These are phyloP conservation scores for Mortierella sp. DNA, from an alignment of 371 early-diverging fungal genomes.

Conservation along the genomic window DNA sequence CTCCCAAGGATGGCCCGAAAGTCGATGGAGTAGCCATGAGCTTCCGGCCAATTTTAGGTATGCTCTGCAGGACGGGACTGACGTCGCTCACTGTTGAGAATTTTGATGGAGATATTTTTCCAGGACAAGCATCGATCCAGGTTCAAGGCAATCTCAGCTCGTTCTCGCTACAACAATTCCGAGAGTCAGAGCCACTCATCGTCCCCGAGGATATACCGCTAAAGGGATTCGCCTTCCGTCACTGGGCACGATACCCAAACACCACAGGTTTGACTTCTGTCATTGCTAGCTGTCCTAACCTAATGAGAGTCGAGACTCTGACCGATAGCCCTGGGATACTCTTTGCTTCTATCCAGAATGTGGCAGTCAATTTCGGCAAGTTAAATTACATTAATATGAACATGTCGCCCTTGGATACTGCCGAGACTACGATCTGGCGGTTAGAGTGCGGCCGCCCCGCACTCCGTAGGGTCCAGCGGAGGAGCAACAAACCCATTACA, in stretches of 20 bases:
- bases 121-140: conserved; percentile 7
- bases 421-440: conserved; percentile 8
- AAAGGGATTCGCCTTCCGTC: conserved; percentile 10
- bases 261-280: conserved; percentile 2
- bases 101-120: conserved; percentile 24
- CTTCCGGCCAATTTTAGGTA: conserved; percentile 31
- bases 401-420: conserved; percentile 8
- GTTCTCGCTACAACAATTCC: conserved; percentile 22
- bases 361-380: background rate
- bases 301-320: conserved; percentile 22
- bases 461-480: conserved; percentile 13
- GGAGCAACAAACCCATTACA: background rate
- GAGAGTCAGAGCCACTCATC: background rate
- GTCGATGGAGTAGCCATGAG: background rate
- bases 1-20: background rate
- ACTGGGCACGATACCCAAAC: conserved; percentile 26
- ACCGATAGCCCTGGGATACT: background rate
- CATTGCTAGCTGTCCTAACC: conserved; percentile 5
- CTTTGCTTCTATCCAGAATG: conserved; percentile 3
- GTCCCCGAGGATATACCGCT: conserved; percentile 26
- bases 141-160: background rate
- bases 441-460: background rate
- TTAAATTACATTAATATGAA: conserved; percentile 2
- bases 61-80: conserved; percentile 23
- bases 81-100: conserved; percentile 30